Conservation (phyloP, 2,329 filamentous ascomycete species). For the Keithomyces neogunnii region DNA sequence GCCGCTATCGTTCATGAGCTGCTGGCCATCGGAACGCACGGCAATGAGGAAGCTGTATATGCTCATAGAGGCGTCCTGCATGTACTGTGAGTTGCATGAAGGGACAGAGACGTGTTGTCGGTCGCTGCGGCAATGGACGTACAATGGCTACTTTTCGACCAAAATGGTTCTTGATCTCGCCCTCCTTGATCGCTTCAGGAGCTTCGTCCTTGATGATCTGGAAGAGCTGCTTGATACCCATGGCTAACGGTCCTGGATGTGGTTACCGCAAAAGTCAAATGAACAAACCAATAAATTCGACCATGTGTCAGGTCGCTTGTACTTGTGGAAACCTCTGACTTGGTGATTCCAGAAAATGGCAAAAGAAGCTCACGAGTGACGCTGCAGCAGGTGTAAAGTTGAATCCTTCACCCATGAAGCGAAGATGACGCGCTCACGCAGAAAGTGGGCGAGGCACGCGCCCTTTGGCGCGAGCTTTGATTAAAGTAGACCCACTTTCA, state of each 20-base stretch:
- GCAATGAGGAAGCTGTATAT: slow-evolving; percentile 98
- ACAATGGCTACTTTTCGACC: slow-evolving; percentile 97
- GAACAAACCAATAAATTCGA: no score
- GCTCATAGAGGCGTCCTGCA: slow-evolving; percentile 68
- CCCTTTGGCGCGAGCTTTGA: slow-evolving; percentile 2
- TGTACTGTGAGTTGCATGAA: background rate
- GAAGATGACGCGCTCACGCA: background rate
- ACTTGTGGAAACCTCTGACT: background rate
- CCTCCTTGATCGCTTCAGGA: slow-evolving; percentile 90
- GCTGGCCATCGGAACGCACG: slow-evolving; percentile 91
- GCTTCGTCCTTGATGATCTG: slow-evolving; percentile 84
- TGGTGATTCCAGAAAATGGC: no score
- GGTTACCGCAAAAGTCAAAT: no score
- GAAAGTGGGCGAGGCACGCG: background rate
- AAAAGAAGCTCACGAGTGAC: no score
- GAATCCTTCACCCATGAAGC: no score
- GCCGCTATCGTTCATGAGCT: slow-evolving; percentile 88
- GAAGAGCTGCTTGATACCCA: slow-evolving; percentile 67
- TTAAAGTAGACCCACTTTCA: slow-evolving; percentile 12
- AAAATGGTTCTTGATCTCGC: slow-evolving; percentile 98
- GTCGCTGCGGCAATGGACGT: slow-evolving; percentile 29
- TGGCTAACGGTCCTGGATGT: slow-evolving; percentile 16
- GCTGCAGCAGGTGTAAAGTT: no score
- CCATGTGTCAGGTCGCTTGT: no score
- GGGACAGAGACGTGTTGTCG: background rate